These are phyloP conservation scores for Phytophthora hibernalis DNA, from an alignment of 352 stramenopile species.

Conservation along the genomic window DNA sequence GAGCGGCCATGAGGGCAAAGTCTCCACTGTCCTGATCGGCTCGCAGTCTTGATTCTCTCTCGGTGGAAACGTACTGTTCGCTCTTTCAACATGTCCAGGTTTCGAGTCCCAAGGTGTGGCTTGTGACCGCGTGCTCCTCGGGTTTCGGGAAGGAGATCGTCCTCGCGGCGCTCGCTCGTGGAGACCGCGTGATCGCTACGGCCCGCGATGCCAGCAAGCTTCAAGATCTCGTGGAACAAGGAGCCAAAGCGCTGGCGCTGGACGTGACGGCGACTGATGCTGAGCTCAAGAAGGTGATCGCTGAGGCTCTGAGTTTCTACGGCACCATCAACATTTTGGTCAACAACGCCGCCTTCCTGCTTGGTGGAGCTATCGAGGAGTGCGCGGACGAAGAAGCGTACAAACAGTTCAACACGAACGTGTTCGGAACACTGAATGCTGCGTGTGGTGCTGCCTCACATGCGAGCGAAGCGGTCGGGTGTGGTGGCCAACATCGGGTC, in stretches of 20 bases:
- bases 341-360: conserved; percentile 57
- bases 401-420: conserved; percentile 52
- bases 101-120: conserved; percentile 48
- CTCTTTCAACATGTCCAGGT: conserved; percentile 14
- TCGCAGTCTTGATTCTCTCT: conserved; percentile 24
- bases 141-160: conserved; percentile 59
- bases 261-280: conserved; percentile 56
- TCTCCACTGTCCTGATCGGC: not conserved
- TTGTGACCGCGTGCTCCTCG: conserved; percentile 61
- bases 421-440: conserved; percentile 48
- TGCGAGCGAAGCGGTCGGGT: conserved; percentile 50
- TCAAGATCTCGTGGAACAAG: conserved; percentile 40
- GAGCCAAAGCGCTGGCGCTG: conserved; percentile 37
- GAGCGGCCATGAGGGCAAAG: conserved; percentile 2
- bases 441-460: conserved; percentile 51
- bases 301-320: conserved; percentile 44
- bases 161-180: conserved; percentile 45
- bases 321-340: conserved; percentile 61
- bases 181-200: conserved; percentile 59
- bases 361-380: conserved; percentile 56
- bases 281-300: conserved; percentile 34
- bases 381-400: conserved; percentile 45
- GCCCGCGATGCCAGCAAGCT: conserved; percentile 47
- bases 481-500: conserved; percentile 56
- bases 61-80: conserved; percentile 3